A percentile compares a stretch with the other conserved stretches of the same genome.
phyloP scores from a whole-genome alignment of 345 rosid species.

The sweet orange (Citrus sinensis) region DVS_A1.0 CM039167.1:23994501-23995000 shows the following conservation, averaged over 20 bases:
- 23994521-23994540: slow-evolving; percentile 40
- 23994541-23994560: slow-evolving; percentile 46
- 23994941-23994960: too few relatives aligned
- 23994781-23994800: slow-evolving; percentile 37
- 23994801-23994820: slow-evolving; percentile 41
- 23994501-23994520: slow-evolving; percentile 35
- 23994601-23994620: slow-evolving; percentile 30
- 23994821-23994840: slow-evolving; percentile 43
- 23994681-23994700: background rate
- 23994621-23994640: slow-evolving; percentile 24
- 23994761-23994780: slow-evolving; percentile 50
- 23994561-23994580: slow-evolving; percentile 40
- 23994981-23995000: too few relatives aligned
- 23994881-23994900: slow-evolving; percentile 34
- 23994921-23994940: background rate
- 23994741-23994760: slow-evolving; percentile 35
- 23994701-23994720: slow-evolving; percentile 15
- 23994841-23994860: slow-evolving; percentile 34
- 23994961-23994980: too few relatives aligned
- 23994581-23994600: slow-evolving; percentile 29
- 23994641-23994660: slow-evolving; percentile 1
- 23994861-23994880: slow-evolving; percentile 45
- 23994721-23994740: slow-evolving; percentile 25
- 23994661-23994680: background rate
- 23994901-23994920: background rate